A percentile compares a stretch with the other conserved stretches of the same genome.
Evolutionary conservation across 768 basidiomycete genomes (phyloP).

Genomic region (Boletus sensibilis): DNA sequence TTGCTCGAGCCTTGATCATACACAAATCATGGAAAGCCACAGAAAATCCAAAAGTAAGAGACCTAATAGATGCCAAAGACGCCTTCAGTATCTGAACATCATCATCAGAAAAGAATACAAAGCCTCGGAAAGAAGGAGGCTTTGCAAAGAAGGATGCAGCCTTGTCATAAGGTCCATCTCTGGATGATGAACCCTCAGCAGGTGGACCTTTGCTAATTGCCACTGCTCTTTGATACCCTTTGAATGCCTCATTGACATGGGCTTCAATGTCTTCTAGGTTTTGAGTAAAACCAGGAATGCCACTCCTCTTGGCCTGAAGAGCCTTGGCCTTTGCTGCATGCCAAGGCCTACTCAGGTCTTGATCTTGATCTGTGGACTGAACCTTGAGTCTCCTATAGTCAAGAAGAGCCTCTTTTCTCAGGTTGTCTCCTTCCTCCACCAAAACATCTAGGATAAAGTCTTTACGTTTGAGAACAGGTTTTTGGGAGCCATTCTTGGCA

Average conservation of each 20-base stretch:
- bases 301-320: background rate
- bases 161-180: constrained; percentile 9
- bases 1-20: constrained; percentile 50
- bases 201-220: background rate
- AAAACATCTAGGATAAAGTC: constrained; percentile 45
- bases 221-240: constrained; percentile 18
- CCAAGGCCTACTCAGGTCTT: constrained; percentile 42
- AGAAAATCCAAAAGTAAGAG: constrained; percentile 44
- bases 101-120: constrained; percentile 27
- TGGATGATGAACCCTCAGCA: background rate
- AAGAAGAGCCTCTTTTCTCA: constrained; percentile 36
- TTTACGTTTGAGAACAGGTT: background rate
- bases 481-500: background rate
- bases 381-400: constrained; percentile 33
- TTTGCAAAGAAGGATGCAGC: constrained; percentile 32
- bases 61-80: constrained; percentile 49
- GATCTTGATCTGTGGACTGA: constrained; percentile 10
- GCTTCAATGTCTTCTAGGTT: constrained; percentile 42
- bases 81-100: constrained; percentile 46
- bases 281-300: constrained; percentile 19
- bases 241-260: constrained; percentile 36
- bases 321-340: constrained; percentile 21
- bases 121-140: constrained; percentile 24
- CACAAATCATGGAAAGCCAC: constrained; percentile 57
- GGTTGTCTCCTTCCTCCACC: constrained; percentile 37